phyloP scores from a whole-genome alignment of 352 stramenopile species.

The Globisporangium emineosum region DNA sequence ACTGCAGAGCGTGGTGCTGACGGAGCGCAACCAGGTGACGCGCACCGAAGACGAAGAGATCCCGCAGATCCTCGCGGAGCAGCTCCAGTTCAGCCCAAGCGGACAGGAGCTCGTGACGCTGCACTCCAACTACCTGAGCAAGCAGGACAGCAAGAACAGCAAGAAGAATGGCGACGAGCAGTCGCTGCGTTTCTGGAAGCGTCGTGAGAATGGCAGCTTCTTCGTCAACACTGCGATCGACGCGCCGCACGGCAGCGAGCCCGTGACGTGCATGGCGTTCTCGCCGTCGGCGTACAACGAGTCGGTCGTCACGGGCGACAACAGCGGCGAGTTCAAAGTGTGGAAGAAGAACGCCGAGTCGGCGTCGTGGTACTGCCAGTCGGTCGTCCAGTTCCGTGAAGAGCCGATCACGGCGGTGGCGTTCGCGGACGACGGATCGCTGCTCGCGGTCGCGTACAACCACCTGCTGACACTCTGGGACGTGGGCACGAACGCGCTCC shows the following conservation, averaged over 20 bases:
- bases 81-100: slow-evolving; percentile 48
- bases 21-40: slow-evolving; percentile 84
- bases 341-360: slow-evolving; percentile 51
- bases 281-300: slow-evolving; percentile 38
- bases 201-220: slow-evolving; percentile 70
- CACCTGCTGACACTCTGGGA: slow-evolving; percentile 86
- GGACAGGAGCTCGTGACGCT: slow-evolving; percentile 60
- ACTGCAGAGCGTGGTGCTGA: slow-evolving; percentile 62
- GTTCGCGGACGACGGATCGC: slow-evolving; percentile 74
- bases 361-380: slow-evolving; percentile 72
- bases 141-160: slow-evolving; percentile 6
- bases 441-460: slow-evolving; percentile 82
- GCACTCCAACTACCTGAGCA: slow-evolving; percentile 32
- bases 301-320: slow-evolving; percentile 63
- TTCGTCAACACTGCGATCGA: slow-evolving; percentile 82
- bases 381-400: slow-evolving; percentile 74
- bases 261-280: slow-evolving; percentile 55
- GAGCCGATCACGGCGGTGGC: slow-evolving; percentile 60
- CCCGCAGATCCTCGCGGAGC: slow-evolving; percentile 46
- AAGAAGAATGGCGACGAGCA: slow-evolving; percentile 41
- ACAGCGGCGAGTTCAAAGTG: slow-evolving; percentile 75
- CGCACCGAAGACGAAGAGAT: slow-evolving; percentile 65
- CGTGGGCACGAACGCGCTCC: slow-evolving; percentile 64
- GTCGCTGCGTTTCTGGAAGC: slow-evolving; percentile 73
- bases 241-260: slow-evolving; percentile 55